Conservation (phyloP, 306 rosid genomes). For the Styphnolobium japonicum region DNA sequence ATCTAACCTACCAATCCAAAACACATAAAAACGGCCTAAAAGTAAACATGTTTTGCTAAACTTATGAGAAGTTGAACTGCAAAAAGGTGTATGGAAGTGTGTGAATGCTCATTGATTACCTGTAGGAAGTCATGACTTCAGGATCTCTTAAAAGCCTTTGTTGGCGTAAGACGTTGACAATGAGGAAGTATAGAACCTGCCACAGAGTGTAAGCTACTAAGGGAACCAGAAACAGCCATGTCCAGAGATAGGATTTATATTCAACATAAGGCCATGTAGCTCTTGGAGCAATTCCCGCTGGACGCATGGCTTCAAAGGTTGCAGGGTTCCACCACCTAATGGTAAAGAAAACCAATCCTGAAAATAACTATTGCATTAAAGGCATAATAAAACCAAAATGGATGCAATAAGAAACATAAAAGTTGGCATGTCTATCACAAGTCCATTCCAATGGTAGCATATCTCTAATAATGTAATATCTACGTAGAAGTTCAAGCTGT, state of each 20-base stretch:
- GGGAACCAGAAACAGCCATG: conserved; percentile 77
- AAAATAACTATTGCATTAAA: conserved; percentile 1
- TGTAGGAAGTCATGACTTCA: conserved; percentile 96
- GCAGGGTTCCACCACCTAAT: conserved; percentile 89
- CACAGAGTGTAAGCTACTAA: conserved; percentile 72
- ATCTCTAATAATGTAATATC: background rate
- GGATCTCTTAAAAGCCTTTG: conserved; percentile 82
- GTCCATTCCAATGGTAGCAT: background rate
- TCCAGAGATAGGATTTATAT: conserved; percentile 65
- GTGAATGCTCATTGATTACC: conserved; percentile 33
- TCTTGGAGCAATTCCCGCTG: conserved; percentile 53
- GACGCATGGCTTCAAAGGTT: conserved; percentile 73
- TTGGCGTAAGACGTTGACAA: conserved; percentile 74
- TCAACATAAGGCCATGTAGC: conserved; percentile 77
- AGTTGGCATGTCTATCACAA: conserved; percentile 11
- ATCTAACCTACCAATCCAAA: background rate
- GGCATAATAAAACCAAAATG: background rate
- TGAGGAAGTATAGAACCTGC: conserved; percentile 80
- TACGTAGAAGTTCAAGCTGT: background rate
- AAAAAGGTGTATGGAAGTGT: background rate
- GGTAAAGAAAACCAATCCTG: conserved; percentile 88
- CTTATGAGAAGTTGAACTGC: background rate
- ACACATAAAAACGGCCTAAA: background rate
- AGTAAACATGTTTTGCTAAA: background rate
- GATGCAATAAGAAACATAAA: conserved; percentile 16